These are phyloP conservation scores for Cyberlindnera galapagoensis DNA, from an alignment of 805 yeast species.

Conservation along the genomic window DNA sequence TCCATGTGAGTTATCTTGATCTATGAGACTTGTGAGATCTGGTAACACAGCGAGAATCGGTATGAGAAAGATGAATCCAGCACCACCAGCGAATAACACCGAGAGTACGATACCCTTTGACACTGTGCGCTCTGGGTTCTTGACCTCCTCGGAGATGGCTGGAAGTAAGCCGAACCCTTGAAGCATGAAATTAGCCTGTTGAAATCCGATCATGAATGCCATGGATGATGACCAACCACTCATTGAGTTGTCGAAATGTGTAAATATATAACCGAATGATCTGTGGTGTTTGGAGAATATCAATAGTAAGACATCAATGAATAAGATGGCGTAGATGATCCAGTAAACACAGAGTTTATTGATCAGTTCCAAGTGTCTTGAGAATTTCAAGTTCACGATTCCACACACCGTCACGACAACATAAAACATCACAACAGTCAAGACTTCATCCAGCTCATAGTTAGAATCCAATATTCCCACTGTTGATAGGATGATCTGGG, in stretches of 20 bases:
- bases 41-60: slow-evolving; percentile 72
- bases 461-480: slow-evolving; percentile 55
- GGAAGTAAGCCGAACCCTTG: slow-evolving; percentile 82
- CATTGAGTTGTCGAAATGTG: slow-evolving; percentile 62
- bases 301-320: slow-evolving; percentile 57
- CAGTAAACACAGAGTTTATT: slow-evolving; percentile 67
- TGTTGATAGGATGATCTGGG: slow-evolving; percentile 64
- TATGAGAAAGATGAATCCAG: slow-evolving; percentile 65
- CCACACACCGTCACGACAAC: slow-evolving; percentile 53
- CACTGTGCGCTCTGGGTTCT: slow-evolving; percentile 64
- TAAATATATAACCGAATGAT: slow-evolving; percentile 50
- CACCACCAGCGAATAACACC: slow-evolving; percentile 55
- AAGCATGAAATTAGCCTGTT: slow-evolving; percentile 70
- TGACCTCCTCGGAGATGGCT: slow-evolving; percentile 77
- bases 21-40: slow-evolving; percentile 49
- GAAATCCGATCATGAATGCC: slow-evolving; percentile 73
- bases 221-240: slow-evolving; percentile 71
- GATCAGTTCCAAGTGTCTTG: slow-evolving; percentile 53
- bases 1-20: slow-evolving; percentile 47
- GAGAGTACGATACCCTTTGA: slow-evolving; percentile 69
- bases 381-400: slow-evolving; percentile 53
- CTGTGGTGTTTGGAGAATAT: slow-evolving; percentile 53
- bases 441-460: slow-evolving; percentile 48
- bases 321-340: slow-evolving; percentile 64
- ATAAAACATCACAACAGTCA: slow-evolving; percentile 53